Conservation (phyloP, 1,139 yeast genomes). For the Pneumocystis murina region DNA sequence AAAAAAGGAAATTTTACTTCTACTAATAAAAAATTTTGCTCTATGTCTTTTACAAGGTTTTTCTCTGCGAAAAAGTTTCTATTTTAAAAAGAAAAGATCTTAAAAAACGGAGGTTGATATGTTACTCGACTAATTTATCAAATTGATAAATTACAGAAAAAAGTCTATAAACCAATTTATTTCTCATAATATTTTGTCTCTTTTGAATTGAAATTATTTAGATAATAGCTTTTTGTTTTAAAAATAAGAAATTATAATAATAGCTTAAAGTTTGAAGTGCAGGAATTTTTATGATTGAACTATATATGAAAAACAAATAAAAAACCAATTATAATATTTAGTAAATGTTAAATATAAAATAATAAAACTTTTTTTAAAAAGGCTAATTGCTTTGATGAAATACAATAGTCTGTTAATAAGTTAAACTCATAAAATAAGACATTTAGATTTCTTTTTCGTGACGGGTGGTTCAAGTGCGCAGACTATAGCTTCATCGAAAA, state of each 20-base stretch:
- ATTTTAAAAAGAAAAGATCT: background rate
- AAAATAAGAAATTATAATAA: background rate
- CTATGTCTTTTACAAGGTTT: background rate
- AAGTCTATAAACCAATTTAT: background rate
- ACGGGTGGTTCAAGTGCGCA: constrained; percentile 30
- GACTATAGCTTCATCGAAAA: constrained; percentile 85
- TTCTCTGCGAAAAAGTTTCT: background rate
- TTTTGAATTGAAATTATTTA: background rate
- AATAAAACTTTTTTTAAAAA: background rate
- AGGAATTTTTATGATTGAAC: background rate
- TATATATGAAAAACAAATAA: no score
- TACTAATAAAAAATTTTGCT: background rate
- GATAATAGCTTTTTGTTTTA: background rate
- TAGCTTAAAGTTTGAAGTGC: background rate
- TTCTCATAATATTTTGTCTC: background rate
- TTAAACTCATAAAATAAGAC: constrained; percentile 48
- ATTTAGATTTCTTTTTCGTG: constrained; percentile 23
- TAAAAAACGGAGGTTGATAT: background rate
- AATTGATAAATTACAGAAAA: background rate
- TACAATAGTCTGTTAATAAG: constrained; percentile 1
- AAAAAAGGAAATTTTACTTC: background rate
- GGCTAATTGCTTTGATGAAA: background rate
- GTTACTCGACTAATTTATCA: background rate
- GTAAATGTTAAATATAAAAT: background rate
- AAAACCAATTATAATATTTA: background rate